Evolutionary conservation across 2,329 filamentous ascomycete species (phyloP).

Genomic region (Arthrobotrys musiformis): DNA sequence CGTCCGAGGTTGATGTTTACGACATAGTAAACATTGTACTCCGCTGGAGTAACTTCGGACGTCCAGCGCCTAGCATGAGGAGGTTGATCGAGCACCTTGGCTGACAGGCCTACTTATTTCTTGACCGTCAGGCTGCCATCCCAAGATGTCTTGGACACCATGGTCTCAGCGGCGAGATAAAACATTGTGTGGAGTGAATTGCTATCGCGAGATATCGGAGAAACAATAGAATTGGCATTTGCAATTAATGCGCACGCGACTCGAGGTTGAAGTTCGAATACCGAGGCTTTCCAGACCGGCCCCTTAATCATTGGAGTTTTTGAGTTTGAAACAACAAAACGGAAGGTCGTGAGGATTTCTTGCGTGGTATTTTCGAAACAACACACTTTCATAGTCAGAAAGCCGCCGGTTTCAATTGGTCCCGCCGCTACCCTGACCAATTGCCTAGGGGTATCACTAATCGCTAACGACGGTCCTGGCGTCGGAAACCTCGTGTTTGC

Average conservation of each 20-base stretch:
- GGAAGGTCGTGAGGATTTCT: not conserved
- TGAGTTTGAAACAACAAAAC: not conserved
- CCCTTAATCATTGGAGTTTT: not conserved
- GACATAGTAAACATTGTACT: not conserved
- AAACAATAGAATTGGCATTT: conserved; percentile 22
- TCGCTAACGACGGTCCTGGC: not conserved
- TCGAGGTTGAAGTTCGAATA: conserved; percentile 15
- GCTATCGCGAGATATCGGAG: conserved; percentile 21
- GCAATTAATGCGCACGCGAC: conserved; percentile 27
- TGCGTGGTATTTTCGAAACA: conserved; percentile 24
- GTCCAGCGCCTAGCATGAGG: conserved; percentile 19
- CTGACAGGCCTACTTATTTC: conserved; percentile 2
- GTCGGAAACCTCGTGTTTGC: not conserved
- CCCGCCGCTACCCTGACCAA: not conserved
- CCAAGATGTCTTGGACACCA: conserved; percentile 33
- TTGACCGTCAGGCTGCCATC: conserved; percentile 28
- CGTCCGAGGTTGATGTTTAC: conserved; percentile 1
- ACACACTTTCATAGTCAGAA: not conserved
- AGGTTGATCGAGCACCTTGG: conserved; percentile 41
- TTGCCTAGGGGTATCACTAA: not conserved
- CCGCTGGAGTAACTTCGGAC: not conserved
- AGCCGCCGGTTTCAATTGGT: not conserved
- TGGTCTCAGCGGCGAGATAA: conserved; percentile 19
- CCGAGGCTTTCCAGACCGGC: conserved; percentile 13
- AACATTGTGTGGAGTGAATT: conserved; percentile 14